Evolutionary conservation across 441 rosid genomes (phyloP).

Genomic region (Populus hybrid): DNA sequence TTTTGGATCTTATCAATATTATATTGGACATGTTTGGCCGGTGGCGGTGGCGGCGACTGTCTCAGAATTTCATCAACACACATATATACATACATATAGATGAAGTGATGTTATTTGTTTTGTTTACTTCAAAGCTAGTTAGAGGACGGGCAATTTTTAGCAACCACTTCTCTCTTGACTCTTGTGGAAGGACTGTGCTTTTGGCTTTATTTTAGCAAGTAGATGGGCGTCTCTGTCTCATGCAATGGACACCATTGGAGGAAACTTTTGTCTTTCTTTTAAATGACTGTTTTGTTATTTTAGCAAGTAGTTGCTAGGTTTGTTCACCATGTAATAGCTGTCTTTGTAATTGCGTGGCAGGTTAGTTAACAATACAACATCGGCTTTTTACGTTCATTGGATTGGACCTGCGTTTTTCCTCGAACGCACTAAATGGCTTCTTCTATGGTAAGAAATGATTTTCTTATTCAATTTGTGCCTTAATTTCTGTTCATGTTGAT

Average conservation of each 20-base stretch:
- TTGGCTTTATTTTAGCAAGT: no score
- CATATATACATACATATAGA: no score
- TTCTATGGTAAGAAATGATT: constrained; percentile 24
- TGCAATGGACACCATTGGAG: not conserved
- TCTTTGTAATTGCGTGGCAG: constrained; percentile 7
- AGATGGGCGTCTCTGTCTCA: not conserved
- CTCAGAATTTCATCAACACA: not conserved
- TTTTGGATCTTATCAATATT: not conserved
- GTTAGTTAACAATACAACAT: not conserved
- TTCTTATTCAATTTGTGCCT: not conserved
- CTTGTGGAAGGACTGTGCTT: no score
- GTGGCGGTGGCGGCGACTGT: not conserved
- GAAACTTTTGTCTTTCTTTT: not conserved
- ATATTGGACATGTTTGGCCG: not conserved
- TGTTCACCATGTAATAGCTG: not conserved
- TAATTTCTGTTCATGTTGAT: not conserved
- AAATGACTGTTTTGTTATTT: not conserved
- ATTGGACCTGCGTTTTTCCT: not conserved
- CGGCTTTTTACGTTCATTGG: not conserved
- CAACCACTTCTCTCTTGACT: no score
- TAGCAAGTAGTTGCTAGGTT: not conserved
- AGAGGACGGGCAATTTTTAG: no score
- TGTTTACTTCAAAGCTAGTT: no score
- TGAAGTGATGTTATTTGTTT: no score
- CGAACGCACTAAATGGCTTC: constrained; percentile 26